Base-by-base conservation (phyloP, 139 green algal species). In the Micractinium sp. region DNA sequence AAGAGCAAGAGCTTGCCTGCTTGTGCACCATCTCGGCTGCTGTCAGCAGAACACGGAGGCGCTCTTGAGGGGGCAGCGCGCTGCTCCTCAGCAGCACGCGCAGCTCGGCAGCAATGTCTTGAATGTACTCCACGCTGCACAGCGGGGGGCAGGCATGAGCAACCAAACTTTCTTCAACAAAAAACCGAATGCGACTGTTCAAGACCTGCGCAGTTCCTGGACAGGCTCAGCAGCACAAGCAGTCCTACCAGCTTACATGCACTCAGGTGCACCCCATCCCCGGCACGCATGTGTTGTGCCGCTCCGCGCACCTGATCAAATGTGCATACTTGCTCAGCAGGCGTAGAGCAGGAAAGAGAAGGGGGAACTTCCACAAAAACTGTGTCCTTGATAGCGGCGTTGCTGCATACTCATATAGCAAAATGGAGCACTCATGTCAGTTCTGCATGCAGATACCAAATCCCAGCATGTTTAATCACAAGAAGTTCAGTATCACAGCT, bases 101-200 rank as follows among this genome's bases (percentile, higher is more conserved):
- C 61, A 94, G 87, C 35, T 94, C 91, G 23, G 87, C 87, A 78
- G 96, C 89, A 22, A 97, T 84, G 85, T 97, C 95, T 23, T 91
- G 92, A 88, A 97, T 96, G 93, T 97, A 98, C 47, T 97, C 95
- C 33, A 98, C 91, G 35, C 92, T 94, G 87, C 16, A 61, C 33
- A 85, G 73, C 67, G 18, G 19, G 35, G n/a, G 2, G 56, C 35
- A 0, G 38, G 38, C 38, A 0, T 56, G 47, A 56, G 47, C 47
- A 61, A 61, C 9, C 16, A 2, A 7, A 63, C 23, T n/a, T 3
- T 15, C 63, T 3, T 15, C 63, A 23, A 35, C 33, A 35, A 56
- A 0, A 0, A 18, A 29, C 12, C 33, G 56, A 4, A 56, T 15
- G 23, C 19, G 56, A 60, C 29, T 13, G 31, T 76, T 31, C 2